Percentiles rank a stretch among this genome's conserved stretches.
These are phyloP conservation scores for Neostapfia colusana DNA, from an alignment of 176 grass and related monocot species.

Conservation along the genomic window DNA sequence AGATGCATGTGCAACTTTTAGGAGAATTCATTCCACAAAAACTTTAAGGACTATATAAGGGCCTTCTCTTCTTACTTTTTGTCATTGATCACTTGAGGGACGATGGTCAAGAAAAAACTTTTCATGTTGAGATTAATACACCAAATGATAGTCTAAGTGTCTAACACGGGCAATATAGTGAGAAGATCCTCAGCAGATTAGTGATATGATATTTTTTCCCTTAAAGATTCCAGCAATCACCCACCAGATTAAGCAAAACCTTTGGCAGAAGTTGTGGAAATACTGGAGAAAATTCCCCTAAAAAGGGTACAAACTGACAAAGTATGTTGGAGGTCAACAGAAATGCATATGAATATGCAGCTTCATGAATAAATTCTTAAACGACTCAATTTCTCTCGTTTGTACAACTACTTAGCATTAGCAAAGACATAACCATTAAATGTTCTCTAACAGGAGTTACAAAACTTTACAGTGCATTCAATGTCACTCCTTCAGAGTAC, in stretches of 20 bases:
- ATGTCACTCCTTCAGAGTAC: background rate
- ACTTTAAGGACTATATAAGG: background rate
- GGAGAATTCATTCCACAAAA: background rate
- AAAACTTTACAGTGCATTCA: conserved; percentile 14
- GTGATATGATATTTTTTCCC: background rate
- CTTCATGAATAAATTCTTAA: conserved; percentile 10
- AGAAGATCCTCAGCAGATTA: conserved; percentile 4
- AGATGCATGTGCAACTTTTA: background rate
- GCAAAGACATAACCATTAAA: background rate
- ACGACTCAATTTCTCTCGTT: background rate
- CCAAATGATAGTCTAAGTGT: too few species aligned
- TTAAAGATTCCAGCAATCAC: background rate
- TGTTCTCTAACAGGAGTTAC: conserved; percentile 7
- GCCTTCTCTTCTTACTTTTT: background rate
- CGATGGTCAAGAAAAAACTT: conserved; percentile 8
- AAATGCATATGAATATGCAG: background rate
- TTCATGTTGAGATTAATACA: conserved; percentile 3
- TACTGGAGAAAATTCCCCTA: background rate
- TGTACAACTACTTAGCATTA: conserved; percentile 20
- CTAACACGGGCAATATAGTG: background rate
- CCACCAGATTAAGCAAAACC: background rate
- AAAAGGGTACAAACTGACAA: background rate
- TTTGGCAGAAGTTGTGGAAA: background rate
- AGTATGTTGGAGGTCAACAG: background rate
- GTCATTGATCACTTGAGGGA: background rate